Conservation (phyloP, 495 filamentous ascomycete genomes). For the Trichoderma asperelloides region DNA sequence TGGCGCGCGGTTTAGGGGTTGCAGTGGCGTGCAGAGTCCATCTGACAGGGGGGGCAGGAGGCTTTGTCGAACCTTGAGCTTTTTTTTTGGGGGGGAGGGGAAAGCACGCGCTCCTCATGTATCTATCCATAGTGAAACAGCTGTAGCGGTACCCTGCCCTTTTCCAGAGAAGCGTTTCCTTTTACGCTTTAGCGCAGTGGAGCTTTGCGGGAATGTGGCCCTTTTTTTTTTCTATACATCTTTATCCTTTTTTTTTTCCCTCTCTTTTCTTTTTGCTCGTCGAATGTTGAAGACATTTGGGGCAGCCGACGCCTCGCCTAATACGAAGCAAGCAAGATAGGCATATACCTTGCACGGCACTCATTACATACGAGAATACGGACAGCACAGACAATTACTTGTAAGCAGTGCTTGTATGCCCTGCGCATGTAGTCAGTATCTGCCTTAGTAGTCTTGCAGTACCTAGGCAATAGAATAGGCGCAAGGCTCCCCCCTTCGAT, state of each 20-base stretch:
- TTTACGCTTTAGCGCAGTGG: not conserved
- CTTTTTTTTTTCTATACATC: not conserved
- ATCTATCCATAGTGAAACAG: not conserved
- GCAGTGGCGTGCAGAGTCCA: conserved; percentile 3
- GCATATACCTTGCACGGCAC: not conserved
- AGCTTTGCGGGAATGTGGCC: not conserved
- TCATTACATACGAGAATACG: not conserved
- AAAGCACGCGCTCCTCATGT: not conserved
- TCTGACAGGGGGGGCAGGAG: not conserved
- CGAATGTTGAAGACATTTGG: conserved; percentile 1
- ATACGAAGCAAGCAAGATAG: not conserved
- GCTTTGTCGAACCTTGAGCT: not conserved
- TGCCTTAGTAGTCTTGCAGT: no score
- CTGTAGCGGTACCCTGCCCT: not conserved
- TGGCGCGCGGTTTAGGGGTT: conserved; percentile 8
- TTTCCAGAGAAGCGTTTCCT: not conserved
- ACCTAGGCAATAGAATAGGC: no score
- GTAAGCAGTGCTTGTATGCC: no score
- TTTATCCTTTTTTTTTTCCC: not conserved
- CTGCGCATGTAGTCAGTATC: no score
- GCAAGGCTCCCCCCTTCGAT: no score
- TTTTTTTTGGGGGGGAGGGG: no score
- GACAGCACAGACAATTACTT: not conserved
- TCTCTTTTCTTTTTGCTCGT: not conserved
- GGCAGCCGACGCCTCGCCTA: not conserved